phyloP scores from a whole-genome alignment of 202 grass and related monocot genomes.

The Setaria viridis region DNA sequence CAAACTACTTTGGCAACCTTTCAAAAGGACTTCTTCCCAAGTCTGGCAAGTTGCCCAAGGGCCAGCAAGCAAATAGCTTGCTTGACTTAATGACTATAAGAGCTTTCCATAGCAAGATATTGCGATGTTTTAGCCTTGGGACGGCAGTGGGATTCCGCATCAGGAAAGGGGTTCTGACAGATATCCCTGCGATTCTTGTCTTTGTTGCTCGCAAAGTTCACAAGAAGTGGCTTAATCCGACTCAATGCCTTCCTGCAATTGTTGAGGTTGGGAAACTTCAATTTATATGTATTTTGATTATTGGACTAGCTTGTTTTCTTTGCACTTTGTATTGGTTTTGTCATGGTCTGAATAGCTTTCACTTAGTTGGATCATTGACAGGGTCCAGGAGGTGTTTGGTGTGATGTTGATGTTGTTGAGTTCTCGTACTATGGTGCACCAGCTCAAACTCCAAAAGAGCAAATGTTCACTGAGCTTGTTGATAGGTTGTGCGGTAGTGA shows the following conservation, averaged over 20 bases:
- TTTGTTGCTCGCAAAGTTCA: constrained; percentile 96
- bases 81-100: constrained; percentile 99
- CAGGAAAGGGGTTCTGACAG: constrained; percentile 79
- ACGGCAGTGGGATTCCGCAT: constrained; percentile 96
- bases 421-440: constrained; percentile 98
- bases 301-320: background rate
- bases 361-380: constrained; percentile 64
- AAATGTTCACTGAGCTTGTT: constrained; percentile 86
- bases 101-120: constrained; percentile 99
- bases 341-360: constrained; percentile 36
- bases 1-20: constrained; percentile 99
- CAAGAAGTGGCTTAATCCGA: constrained; percentile 78
- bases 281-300: constrained; percentile 29
- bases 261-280: constrained; percentile 64
- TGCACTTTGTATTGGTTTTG: constrained; percentile 12
- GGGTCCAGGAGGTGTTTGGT: constrained; percentile 98
- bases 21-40: constrained; percentile 88
- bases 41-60: constrained; percentile 67
- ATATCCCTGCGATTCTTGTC: constrained; percentile 89
- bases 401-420: constrained; percentile 98
- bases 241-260: constrained; percentile 85
- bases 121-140: constrained; percentile 86
- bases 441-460: constrained; percentile 87
- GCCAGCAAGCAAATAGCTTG: constrained; percentile 91
- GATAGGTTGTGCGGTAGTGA: constrained; percentile 89